phyloP scores from a whole-genome alignment of 2,329 filamentous ascomycete genomes.

The Aureobasidium leucospermi region DNA sequence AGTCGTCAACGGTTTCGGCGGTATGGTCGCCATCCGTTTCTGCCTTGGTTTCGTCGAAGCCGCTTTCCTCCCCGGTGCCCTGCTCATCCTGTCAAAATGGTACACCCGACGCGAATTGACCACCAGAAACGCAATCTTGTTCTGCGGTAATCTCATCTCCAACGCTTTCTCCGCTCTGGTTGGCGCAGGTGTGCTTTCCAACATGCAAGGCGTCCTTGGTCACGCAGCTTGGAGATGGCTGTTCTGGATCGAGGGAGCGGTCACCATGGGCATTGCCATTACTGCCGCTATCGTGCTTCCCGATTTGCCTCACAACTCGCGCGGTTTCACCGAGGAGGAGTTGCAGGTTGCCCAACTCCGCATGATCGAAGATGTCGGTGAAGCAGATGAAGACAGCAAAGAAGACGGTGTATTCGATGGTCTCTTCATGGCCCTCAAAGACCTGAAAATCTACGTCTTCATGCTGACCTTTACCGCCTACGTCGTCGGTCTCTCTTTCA shows the following conservation, averaged over 20 bases:
- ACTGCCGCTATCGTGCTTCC: conserved; percentile 50
- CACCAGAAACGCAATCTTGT: conserved; percentile 21
- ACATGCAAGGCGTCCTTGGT: conserved; percentile 53
- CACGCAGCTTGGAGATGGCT: conserved; percentile 46
- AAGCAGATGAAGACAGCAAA: conserved; percentile 35
- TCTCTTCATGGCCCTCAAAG: conserved; percentile 20
- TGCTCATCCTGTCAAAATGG: conserved; percentile 41
- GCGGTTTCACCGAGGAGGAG: conserved; percentile 31
- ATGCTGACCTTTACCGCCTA: conserved; percentile 10
- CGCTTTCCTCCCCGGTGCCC: conserved; percentile 32
- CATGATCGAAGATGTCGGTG: conserved; percentile 27
- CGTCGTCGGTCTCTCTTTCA: conserved; percentile 15
- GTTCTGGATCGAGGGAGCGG: conserved; percentile 52
- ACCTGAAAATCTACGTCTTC: conserved; percentile 20
- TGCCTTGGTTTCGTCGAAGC: conserved; percentile 39
- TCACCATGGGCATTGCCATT: conserved; percentile 56
- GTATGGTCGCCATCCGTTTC: conserved; percentile 31
- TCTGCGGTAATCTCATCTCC: conserved; percentile 33
- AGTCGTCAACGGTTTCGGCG: conserved; percentile 27
- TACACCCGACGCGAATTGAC: conserved; percentile 43
- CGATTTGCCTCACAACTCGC: conserved; percentile 30
- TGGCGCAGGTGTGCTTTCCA: conserved; percentile 52
- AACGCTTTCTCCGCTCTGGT: conserved; percentile 60
- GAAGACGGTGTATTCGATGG: conserved; percentile 32
- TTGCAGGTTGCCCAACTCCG: conserved; percentile 31